Evolutionary conservation across 164 flowering plant genomes (phyloP).

Genomic region (Akebia trifoliata): DNA sequence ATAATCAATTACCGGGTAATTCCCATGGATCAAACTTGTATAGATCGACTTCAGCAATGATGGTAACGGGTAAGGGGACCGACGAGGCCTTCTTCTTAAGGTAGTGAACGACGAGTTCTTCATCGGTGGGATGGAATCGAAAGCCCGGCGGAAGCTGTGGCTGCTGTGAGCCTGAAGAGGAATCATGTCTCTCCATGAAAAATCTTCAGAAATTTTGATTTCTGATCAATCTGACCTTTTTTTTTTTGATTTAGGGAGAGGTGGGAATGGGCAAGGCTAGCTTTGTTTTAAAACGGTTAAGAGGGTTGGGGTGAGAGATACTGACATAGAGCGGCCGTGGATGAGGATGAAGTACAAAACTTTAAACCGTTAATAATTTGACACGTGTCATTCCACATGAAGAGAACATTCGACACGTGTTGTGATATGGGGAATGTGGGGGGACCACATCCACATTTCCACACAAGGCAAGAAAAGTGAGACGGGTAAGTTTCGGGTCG

Average conservation of each 20-base stretch:
- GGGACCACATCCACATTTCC: conserved; percentile 17
- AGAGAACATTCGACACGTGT: conserved; percentile 28
- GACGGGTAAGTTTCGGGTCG: conserved; percentile 24
- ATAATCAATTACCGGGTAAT: conserved; percentile 50
- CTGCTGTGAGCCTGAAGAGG: conserved; percentile 45
- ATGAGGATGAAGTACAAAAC: conserved; percentile 8
- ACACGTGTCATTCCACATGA: conserved; percentile 27
- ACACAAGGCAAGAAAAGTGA: conserved; percentile 25
- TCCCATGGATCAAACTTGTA: conserved; percentile 92
- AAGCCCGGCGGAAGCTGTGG: conserved; percentile 87
- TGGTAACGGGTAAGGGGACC: conserved; percentile 63
- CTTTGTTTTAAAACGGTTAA: conserved; percentile 12
- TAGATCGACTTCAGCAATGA: conserved; percentile 75
- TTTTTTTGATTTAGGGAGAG: conserved; percentile 1
- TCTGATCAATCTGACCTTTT: neutral
- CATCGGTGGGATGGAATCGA: conserved; percentile 83
- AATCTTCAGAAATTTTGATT: neutral
- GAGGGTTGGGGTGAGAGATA: neutral
- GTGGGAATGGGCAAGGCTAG: conserved; percentile 1
- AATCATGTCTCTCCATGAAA: conserved; percentile 52
- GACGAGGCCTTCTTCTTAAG: conserved; percentile 60
- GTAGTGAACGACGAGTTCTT: conserved; percentile 80
- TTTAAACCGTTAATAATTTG: conserved; percentile 11
- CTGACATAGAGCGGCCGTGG: conserved; percentile 19
- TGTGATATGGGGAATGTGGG: conserved; percentile 14